Conservation (phyloP, 176 grass and related monocot species). For the Eleusine coracana region DNA sequence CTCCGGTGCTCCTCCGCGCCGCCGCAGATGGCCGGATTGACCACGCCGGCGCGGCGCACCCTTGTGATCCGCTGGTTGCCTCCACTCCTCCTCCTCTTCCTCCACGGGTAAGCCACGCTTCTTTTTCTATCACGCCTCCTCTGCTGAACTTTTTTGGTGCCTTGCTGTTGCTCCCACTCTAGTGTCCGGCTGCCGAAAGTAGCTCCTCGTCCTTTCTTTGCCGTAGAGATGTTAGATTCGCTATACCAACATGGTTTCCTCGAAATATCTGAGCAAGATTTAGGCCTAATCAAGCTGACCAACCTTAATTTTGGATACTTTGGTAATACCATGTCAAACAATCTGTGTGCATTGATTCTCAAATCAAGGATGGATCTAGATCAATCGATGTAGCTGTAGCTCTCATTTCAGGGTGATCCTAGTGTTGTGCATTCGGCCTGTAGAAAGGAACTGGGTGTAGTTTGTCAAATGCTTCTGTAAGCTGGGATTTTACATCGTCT, state of each 20-base stretch:
- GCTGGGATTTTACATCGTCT: too few relatives aligned
- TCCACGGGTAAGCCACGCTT: constrained; percentile 36
- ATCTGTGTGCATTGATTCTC: neutral
- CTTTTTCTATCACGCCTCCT: neutral
- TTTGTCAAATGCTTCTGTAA: too few relatives aligned
- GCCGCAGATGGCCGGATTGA: constrained; percentile 46
- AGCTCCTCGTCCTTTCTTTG: neutral
- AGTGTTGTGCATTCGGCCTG: neutral
- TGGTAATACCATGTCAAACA: neutral
- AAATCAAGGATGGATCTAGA: neutral
- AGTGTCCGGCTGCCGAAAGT: neutral
- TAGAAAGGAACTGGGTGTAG: neutral
- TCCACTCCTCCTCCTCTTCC: constrained; percentile 21
- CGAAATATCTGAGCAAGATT: constrained; percentile 29
- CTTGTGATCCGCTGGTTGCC: constrained; percentile 5
- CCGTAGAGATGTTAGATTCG: constrained; percentile 25
- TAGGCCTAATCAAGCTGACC: neutral
- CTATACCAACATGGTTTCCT: neutral
- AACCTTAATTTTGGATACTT: constrained; percentile 8
- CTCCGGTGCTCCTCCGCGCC: neutral
- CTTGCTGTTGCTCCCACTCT: neutral
- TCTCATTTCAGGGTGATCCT: neutral
- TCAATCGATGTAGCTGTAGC: neutral
- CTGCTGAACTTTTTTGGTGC: neutral
- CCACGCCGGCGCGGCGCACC: neutral